Evolutionary conservation across 1,139 yeast species (phyloP), one percentile per base, ranked within the genome.

Genomic region (Saccharomyces hybrid): DNA sequence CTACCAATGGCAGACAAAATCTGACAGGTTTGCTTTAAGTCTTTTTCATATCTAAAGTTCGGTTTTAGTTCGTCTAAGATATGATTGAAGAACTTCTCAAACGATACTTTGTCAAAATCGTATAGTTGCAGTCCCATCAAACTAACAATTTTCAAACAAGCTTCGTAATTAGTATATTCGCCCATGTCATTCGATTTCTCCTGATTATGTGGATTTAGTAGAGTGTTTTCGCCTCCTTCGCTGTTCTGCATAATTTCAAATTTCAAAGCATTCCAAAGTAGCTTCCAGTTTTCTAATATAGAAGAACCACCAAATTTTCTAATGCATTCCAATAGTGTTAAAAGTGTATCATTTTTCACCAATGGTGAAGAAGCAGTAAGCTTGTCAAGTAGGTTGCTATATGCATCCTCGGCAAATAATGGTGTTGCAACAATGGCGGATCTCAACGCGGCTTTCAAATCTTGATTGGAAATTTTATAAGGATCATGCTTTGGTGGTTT

Each of bases 401-500:
- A 81, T 0, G 89, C 78, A 61, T 88, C 96, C 46, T 79, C 77
- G 0, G 95, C 90, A 69, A 84, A 87, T 6, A 75, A 63, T 1
- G 82, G 73, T 53, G 83, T 87, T 2, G 88, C 78, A 0, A 90
- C 77, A 48, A 93, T 78, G 6, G 88, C 86, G 42, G 60, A 59
- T 63, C 71, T 76, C 54, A 93, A 74, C 8, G 81, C 77, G 7
- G 64, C 50, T 64, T 88, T 89, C 61, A 93, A 76, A 53, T 89
- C 87, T 1, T 77, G 79, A 1, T 90, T 80, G 0, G 96, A 82
- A 58, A 90, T 88, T 58, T 84, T 83, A 68, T 90, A 89, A 0
- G 97, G 96, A 69, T 91, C 97, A 66, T 88, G 85, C 56, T 86
- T 83, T 1, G 98, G 97, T 1, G 99, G 97, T 57, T 84, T 85